Percentiles rank a stretch among this genome's conserved stretches.
Evolutionary conservation across 768 basidiomycete genomes (phyloP).

Genomic region (Mycena olivaceomarginata): DNA sequence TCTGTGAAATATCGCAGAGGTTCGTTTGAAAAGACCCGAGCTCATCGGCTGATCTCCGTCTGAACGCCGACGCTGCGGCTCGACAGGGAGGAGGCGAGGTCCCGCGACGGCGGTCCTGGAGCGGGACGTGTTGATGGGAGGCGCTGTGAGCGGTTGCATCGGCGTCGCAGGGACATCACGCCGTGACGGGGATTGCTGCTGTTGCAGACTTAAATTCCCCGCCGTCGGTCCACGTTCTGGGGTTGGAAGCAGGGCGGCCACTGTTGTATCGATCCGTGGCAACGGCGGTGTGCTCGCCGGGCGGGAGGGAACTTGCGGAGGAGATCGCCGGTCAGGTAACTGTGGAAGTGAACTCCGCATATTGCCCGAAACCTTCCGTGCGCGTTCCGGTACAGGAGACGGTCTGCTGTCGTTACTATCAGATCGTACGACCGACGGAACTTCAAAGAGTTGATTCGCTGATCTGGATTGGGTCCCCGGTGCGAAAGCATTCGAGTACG

Average conservation of each 20-base stretch:
- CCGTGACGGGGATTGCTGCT: constrained; percentile 29
- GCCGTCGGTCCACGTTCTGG: not conserved
- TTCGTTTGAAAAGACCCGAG: constrained; percentile 27
- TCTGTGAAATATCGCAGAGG: constrained; percentile 34
- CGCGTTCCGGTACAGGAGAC: constrained; percentile 10
- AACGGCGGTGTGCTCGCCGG: constrained; percentile 42
- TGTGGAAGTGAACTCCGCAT: constrained; percentile 34
- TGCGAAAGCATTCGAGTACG: constrained; percentile 33
- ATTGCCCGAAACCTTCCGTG: constrained; percentile 31
- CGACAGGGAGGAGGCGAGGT: constrained; percentile 46
- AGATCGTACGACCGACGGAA: constrained; percentile 43
- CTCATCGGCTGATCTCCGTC: constrained; percentile 61
- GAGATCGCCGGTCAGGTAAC: constrained; percentile 28
- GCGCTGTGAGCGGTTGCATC: constrained; percentile 19
- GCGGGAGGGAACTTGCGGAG: constrained; percentile 30
- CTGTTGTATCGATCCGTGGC: constrained; percentile 37
- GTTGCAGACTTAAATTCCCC: not conserved
- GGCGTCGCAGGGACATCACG: constrained; percentile 18
- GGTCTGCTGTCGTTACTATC: constrained; percentile 24
- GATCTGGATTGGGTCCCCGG: constrained; percentile 22
- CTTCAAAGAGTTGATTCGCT: not conserved
- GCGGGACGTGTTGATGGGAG: constrained; percentile 29
- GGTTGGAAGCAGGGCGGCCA: not conserved
- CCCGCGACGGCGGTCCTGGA: constrained; percentile 48
- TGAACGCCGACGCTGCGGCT: constrained; percentile 65